A percentile compares a stretch with the other conserved stretches of the same genome.
These are phyloP conservation scores for Macrocybe gigantea DNA, from an alignment of 768 basidiomycete species.

Conservation along the genomic window DNA sequence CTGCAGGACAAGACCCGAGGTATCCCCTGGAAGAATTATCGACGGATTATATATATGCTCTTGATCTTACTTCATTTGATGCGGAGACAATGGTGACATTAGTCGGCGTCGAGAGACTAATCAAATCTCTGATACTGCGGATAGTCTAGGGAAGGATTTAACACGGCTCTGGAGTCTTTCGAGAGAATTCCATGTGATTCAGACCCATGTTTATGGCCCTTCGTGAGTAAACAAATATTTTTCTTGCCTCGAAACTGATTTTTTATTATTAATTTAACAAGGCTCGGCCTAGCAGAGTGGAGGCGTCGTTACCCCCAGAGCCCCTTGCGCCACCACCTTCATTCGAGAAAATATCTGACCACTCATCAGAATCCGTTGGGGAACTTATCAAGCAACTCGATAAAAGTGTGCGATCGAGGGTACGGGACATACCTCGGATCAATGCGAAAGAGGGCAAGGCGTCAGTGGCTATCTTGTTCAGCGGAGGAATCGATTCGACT, in stretches of 20 bases:
- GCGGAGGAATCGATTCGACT: constrained; percentile 94
- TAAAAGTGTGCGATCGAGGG: constrained; percentile 41
- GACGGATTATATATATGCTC: constrained; percentile 49
- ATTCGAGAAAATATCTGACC: constrained; percentile 36
- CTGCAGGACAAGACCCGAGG: constrained; percentile 38
- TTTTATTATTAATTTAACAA: constrained; percentile 16
- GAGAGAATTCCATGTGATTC: too few species aligned
- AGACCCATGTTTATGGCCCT: constrained; percentile 6
- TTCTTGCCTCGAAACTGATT: neutral
- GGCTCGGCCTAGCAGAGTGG: constrained; percentile 41
- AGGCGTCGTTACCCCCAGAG: constrained; percentile 40
- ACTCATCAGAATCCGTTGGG: constrained; percentile 39
- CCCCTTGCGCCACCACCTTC: constrained; percentile 26
- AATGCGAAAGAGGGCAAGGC: constrained; percentile 31
- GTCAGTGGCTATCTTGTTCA: constrained; percentile 83
- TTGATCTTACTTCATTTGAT: constrained; percentile 32
- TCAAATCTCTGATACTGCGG: too few species aligned
- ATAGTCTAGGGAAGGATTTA: constrained; percentile 4
- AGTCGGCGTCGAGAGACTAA: too few species aligned
- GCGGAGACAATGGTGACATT: too few species aligned
- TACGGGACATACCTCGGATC: neutral
- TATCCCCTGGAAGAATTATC: constrained; percentile 57
- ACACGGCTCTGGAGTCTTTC: neutral
- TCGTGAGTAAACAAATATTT: constrained; percentile 19
- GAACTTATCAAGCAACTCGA: constrained; percentile 51